phyloP scores from a whole-genome alignment of 1,284 basidiomycete genomes.

The Apiotrichum domesticum region DNA sequence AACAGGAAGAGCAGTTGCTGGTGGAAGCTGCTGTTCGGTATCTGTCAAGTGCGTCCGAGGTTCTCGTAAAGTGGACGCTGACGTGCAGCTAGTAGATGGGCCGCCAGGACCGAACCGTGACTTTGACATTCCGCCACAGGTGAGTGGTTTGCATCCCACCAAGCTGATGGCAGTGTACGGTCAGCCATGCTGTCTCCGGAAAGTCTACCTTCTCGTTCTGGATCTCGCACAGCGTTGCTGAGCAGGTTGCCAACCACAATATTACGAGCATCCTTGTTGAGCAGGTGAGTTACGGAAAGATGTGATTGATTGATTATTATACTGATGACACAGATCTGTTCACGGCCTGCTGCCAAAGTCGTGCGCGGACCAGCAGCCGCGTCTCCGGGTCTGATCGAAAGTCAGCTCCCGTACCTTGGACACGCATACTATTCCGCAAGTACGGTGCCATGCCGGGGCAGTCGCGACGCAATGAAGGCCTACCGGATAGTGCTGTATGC shows the following conservation, averaged over 20 bases:
- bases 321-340: background rate
- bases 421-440: constrained; percentile 18
- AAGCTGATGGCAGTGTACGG: constrained; percentile 24
- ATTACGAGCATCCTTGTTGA: constrained; percentile 31
- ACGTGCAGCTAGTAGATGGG: constrained; percentile 28
- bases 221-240: constrained; percentile 19
- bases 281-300: constrained; percentile 23
- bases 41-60: constrained; percentile 20
- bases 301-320: no score
- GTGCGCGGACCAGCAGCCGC: background rate
- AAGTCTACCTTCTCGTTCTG: constrained; percentile 28
- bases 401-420: constrained; percentile 18
- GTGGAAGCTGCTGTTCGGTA: constrained; percentile 32
- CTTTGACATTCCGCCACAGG: constrained; percentile 32
- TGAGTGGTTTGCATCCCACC: constrained; percentile 5
- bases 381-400: constrained; percentile 7
- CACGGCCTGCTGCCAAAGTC: background rate
- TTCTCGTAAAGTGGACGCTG: no score
- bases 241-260: constrained; percentile 10
- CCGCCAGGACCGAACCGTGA: constrained; percentile 39
- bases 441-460: constrained; percentile 22
- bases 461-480: constrained; percentile 25
- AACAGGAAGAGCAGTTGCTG: constrained; percentile 37
- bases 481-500: constrained; percentile 34
- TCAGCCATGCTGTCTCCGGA: constrained; percentile 16